These are phyloP conservation scores for Tolypocladium cylindrosporum DNA, from an alignment of 2,329 filamentous ascomycete species.

Conservation along the genomic window DNA sequence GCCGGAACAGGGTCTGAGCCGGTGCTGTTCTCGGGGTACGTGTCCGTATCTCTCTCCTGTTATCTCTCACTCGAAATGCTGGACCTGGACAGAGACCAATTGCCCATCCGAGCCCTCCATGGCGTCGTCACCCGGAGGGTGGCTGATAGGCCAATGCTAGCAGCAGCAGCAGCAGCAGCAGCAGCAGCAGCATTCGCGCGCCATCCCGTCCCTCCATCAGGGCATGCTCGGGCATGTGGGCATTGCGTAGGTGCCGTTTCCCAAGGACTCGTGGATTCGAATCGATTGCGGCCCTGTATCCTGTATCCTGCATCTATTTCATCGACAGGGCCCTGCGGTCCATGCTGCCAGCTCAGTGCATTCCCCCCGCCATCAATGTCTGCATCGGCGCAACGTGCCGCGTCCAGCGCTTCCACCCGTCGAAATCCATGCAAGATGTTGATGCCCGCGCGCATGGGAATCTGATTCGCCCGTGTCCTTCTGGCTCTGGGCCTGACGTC, in stretches of 20 bases:
- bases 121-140: not conserved
- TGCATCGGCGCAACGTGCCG: not conserved
- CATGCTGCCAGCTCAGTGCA: too few species aligned
- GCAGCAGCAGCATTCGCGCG: not conserved
- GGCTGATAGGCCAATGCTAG: not conserved
- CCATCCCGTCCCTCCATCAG: not conserved
- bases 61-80: not conserved
- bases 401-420: not conserved
- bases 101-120: not conserved
- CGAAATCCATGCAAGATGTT: not conserved
- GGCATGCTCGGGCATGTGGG: not conserved
- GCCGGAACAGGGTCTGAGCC: not conserved
- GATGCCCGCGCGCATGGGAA: not conserved
- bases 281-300: too few species aligned
- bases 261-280: too few species aligned
- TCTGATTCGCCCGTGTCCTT: not conserved
- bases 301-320: too few species aligned
- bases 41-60: not conserved
- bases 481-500: not conserved
- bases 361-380: too few species aligned
- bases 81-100: not conserved
- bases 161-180: not conserved
- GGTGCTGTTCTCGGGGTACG: not conserved
- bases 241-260: not conserved
- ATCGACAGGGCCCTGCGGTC: too few species aligned